Evolutionary conservation across 2,329 filamentous ascomycete genomes (phyloP).

Genomic region (Xylariaceae sp.): DNA sequence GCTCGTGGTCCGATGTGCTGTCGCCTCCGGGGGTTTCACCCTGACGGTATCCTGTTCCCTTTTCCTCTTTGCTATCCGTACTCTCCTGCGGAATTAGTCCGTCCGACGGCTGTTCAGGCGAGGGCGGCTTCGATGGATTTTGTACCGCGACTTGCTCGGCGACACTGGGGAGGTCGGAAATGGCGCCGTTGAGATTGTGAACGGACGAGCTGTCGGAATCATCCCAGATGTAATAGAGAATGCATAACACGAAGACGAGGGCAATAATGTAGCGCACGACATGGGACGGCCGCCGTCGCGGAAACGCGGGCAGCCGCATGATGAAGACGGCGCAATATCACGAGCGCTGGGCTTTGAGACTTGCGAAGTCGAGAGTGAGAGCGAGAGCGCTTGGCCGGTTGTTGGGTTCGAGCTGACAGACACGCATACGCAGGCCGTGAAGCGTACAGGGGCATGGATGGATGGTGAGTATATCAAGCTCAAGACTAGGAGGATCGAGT

Average conservation of each 20-base stretch:
- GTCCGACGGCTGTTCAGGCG: conserved; percentile 14
- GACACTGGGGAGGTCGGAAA: conserved; percentile 10
- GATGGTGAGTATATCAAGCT: not conserved
- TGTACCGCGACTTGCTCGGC: conserved; percentile 15
- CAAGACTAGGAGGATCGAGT: too few relatives aligned
- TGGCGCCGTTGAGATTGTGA: conserved; percentile 12
- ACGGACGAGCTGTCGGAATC: conserved; percentile 12
- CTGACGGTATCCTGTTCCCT: not conserved
- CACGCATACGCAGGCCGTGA: not conserved
- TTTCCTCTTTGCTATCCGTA: not conserved
- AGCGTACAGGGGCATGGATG: not conserved
- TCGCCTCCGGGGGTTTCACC: not conserved
- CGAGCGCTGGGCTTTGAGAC: conserved; percentile 13
- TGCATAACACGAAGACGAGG: conserved; percentile 32
- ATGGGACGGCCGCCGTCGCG: conserved; percentile 40
- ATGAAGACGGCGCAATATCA: conserved; percentile 20
- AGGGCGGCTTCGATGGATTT: conserved; percentile 10
- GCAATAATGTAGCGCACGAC: conserved; percentile 39
- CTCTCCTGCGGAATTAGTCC: conserved; percentile 12
- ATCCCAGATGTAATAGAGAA: conserved; percentile 33
- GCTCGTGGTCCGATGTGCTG: not conserved
- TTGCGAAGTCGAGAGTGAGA: not conserved
- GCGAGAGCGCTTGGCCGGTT: not conserved
- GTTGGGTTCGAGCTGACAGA: not conserved
- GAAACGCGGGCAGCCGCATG: conserved; percentile 38